Base-by-base conservation (phyloP, 495 filamentous ascomycete genomes). In the Podospora didyma region DNA sequence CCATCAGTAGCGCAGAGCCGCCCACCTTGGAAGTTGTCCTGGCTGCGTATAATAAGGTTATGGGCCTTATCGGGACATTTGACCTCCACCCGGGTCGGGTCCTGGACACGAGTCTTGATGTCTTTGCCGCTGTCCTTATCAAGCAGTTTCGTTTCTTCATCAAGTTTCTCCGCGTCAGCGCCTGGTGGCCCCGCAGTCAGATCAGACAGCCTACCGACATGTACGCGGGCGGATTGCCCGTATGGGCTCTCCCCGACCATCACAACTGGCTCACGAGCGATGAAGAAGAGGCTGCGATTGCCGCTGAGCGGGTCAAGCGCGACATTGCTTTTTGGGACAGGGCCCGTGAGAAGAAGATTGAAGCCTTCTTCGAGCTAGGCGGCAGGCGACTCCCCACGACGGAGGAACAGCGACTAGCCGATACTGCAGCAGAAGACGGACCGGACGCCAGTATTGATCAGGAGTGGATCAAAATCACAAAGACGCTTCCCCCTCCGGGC, bases 161-260 rank as follows among this genome's bases (percentile, higher is more conserved):
- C 67, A 96, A 93, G 69, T 82, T 97, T 23, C 75, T 97, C 16
- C 83, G 92, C 17, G 82, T 84, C 45, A 97, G 95, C 75, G 92
- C 94, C 17, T 99, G 94, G 94, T 99, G 95, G 95, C 95, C 95
- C 2, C 83, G 88, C 48, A 82, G 81, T 49, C 70, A 69, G 49
- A 51, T 69, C 23, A 68, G 31, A 66, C 49, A 65, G 64, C n/a
- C 69, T 20, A 59, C 62, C 28, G 64, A 62, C 50, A 67, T 53
- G 3, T 72, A 72, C 34, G 60, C 73, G 7, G 78, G 75, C 11
- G 86, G 86, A 3, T 73, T 97, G 9, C 92, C 92, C 0, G 78
- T 74, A 21, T 97, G 92, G 92, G 92, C 92, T 22, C 69, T 87
- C 24, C 90, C 90, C 7, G 81, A 83, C 10, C 86, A 82, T n/a